A percentile compares a stretch with the other conserved stretches of the same genome.
phyloP scores from a whole-genome alignment of 768 basidiomycete genomes.

The Jaapia argillacea region DNA sequence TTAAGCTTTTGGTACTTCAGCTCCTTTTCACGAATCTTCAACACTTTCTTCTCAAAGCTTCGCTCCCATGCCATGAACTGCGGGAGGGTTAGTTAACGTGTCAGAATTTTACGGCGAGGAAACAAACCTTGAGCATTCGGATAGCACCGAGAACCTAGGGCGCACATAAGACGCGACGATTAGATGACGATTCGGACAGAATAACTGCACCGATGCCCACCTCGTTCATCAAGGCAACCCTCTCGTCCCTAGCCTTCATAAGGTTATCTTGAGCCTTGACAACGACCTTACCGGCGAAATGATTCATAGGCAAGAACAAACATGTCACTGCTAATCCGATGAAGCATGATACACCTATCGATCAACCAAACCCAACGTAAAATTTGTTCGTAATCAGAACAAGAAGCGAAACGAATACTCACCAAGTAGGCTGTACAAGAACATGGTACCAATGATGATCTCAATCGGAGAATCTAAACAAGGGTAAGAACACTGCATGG shows the following conservation, averaged over 20 bases:
- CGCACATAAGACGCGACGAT: background rate
- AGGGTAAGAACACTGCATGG: background rate
- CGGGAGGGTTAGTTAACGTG: background rate
- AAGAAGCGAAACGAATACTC: slow-evolving; percentile 8
- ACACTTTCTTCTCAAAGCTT: slow-evolving; percentile 69
- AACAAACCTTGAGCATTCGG: slow-evolving; percentile 69
- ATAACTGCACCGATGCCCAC: no score
- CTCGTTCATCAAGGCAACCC: slow-evolving; percentile 89
- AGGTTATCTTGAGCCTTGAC: slow-evolving; percentile 72
- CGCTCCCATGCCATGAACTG: slow-evolving; percentile 96
- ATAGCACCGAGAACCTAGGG: slow-evolving; percentile 72
- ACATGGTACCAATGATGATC: slow-evolving; percentile 60
- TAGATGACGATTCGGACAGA: slow-evolving; percentile 1
- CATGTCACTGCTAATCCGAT: slow-evolving; percentile 71
- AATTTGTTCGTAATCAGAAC: background rate
- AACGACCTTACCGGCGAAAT: slow-evolving; percentile 74
- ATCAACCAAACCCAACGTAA: no score
- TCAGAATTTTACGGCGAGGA: background rate
- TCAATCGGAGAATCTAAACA: slow-evolving; percentile 68
- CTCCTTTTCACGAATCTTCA: slow-evolving; percentile 70
- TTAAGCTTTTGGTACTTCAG: slow-evolving; percentile 79
- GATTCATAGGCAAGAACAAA: slow-evolving; percentile 62
- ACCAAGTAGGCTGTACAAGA: slow-evolving; percentile 75
- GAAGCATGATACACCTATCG: slow-evolving; percentile 55
- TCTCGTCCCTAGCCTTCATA: slow-evolving; percentile 88